Base-by-base conservation (phyloP, 2,329 filamentous ascomycete genomes). In the Talaromyces albobiverticillius region DNA sequence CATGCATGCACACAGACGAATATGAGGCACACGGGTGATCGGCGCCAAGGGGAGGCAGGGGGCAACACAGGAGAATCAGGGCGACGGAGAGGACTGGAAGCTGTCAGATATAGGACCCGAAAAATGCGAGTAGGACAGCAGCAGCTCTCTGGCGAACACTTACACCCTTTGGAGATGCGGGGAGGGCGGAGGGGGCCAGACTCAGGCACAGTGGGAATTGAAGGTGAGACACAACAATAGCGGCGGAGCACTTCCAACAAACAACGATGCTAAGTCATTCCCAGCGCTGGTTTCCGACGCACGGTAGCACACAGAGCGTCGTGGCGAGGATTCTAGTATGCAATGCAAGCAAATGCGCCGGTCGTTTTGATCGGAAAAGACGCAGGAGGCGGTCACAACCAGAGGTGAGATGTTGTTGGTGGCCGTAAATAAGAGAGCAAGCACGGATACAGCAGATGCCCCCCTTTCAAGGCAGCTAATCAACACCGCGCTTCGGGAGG, bases 241-340 rank as follows among this genome's bases (percentile, higher is more conserved):
- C 65, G 66, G 67, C 65, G 66, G 61, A 69, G 65, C 62, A 65
- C 57, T 60, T 45, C 62, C 64, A 62, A 61, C 60, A 59, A 61
- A 62, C 61, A 51, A 66, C 55, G 46, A 49, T 58, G 57, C 64
- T 59, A 60, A 64, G 48, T 54, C 64, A 66, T 67, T 60, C 64
- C 65, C 61, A 57, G 48, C 26, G 36, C 36, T n/a, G 10, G 13
- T 26, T 53, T 22, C 23, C 43, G 32, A 29, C 43, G 38, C 41
- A 41, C 42, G 42, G 43, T 48, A 46, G 41, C 55, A 54, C 45
- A 45, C 46, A 40, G 38, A 9, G 25, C 11, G 25, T 50, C 16
- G 18, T 41, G 34, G 18, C 20, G 40, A 41, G 23, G 18, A 26
- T 32, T n/a, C 13, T n/a, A 5, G n/a, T 45, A 31, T 14, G 16